phyloP scores from a whole-genome alignment of 768 basidiomycete species.

The Tephrocybe sp. region DNA sequence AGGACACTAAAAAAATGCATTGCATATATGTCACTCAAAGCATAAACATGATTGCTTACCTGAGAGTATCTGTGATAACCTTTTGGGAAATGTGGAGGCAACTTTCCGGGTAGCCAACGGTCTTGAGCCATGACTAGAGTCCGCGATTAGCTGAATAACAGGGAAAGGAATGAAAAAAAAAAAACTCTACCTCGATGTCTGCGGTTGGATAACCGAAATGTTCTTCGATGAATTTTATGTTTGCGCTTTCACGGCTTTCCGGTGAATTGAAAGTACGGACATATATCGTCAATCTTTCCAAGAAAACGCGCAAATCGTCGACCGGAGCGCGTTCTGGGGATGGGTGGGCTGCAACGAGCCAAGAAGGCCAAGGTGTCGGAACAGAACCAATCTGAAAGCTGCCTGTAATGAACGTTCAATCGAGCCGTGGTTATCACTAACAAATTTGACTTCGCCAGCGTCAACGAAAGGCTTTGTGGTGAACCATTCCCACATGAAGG shows the following conservation, averaged over 20 bases:
- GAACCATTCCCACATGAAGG: conserved; percentile 97
- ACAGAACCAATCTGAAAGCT: conserved; percentile 73
- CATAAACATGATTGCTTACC: conserved; percentile 40
- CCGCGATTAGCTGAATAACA: background rate
- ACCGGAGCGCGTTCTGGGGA: conserved; percentile 53
- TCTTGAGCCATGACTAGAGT: conserved; percentile 77
- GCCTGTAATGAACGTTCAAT: background rate
- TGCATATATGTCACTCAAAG: background rate
- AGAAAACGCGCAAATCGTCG: conserved; percentile 53
- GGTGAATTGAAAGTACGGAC: conserved; percentile 66
- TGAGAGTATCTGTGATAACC: conserved; percentile 69
- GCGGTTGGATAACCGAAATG: conserved; percentile 81
- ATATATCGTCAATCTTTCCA: conserved; percentile 60
- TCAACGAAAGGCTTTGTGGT: conserved; percentile 73
- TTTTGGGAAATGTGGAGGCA: conserved; percentile 62
- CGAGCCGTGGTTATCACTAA: conserved; percentile 37
- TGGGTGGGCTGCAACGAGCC: conserved; percentile 90
- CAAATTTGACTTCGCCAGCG: conserved; percentile 78
- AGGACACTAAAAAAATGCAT: conserved; percentile 49
- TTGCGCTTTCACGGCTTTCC: conserved; percentile 53
- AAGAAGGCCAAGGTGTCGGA: conserved; percentile 95
- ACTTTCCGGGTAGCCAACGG: conserved; percentile 72
- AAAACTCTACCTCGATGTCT: conserved; percentile 66
- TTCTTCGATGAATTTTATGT: conserved; percentile 73
- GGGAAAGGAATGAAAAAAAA: conserved; percentile 1